A percentile compares a stretch with the other conserved stretches of the same genome.
Conservation (phyloP, 1,284 basidiomycete species). For the Austroboletus novae-zelandiae region DNA sequence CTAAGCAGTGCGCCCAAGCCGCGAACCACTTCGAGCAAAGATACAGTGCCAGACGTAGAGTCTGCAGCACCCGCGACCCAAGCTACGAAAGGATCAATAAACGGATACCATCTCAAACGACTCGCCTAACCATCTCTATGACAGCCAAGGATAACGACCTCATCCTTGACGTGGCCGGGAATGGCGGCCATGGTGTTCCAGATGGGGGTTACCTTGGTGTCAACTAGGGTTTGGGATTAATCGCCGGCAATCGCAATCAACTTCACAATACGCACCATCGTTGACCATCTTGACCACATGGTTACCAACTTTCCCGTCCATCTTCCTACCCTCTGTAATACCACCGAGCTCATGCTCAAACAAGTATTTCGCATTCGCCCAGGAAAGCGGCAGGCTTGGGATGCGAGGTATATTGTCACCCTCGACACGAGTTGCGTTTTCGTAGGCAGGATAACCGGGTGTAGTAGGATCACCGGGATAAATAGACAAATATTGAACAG, state of each 20-base stretch:
- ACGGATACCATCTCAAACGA: background rate
- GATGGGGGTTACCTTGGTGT: conserved; percentile 77
- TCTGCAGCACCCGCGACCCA: conserved; percentile 80
- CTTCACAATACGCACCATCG: conserved; percentile 44
- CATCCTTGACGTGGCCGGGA: conserved; percentile 84
- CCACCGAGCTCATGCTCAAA: conserved; percentile 53
- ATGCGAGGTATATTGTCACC: conserved; percentile 76
- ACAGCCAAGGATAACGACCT: conserved; percentile 83
- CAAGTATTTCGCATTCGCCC: conserved; percentile 63
- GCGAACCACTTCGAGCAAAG: conserved; percentile 80
- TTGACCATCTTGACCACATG: conserved; percentile 58
- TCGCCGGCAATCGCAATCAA: conserved; percentile 1
- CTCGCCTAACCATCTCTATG: conserved; percentile 74
- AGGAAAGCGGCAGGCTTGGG: conserved; percentile 78
- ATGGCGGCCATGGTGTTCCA: conserved; percentile 91
- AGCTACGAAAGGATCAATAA: conserved; percentile 18
- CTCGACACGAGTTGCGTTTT: conserved; percentile 71
- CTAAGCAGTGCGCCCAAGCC: conserved; percentile 75
- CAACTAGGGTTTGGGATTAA: conserved; percentile 42
- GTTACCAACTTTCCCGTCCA: conserved; percentile 50
- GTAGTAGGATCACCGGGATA: conserved; percentile 89
- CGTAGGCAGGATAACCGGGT: conserved; percentile 85
- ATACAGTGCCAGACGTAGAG: conserved; percentile 85
- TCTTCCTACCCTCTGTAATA: conserved; percentile 32
- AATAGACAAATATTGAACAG: conserved; percentile 76